Evolutionary conservation across 2,329 filamentous ascomycete genomes (phyloP).

Genomic region (Domatiomyces catenatus): DNA sequence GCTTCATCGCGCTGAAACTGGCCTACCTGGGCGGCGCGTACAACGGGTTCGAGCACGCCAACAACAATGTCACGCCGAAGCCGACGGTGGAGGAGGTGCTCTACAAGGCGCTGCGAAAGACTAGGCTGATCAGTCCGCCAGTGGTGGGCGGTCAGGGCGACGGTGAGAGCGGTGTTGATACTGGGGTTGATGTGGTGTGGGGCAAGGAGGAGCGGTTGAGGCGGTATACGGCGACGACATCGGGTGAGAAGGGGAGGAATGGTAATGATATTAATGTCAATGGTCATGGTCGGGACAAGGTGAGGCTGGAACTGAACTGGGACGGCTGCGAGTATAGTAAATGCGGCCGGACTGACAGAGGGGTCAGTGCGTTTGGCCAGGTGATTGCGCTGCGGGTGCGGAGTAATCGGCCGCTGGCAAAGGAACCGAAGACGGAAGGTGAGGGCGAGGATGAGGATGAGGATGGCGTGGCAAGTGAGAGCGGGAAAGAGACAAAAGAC

Average conservation of each 20-base stretch:
- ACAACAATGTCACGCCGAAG: slow-evolving; percentile 49
- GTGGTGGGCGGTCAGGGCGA: slow-evolving; percentile 25
- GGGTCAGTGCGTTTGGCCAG: slow-evolving; percentile 93
- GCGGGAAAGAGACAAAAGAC: not conserved
- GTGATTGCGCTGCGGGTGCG: slow-evolving; percentile 72
- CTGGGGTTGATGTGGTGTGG: slow-evolving; percentile 29
- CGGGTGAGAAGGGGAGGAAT: not conserved
- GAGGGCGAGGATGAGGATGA: not conserved
- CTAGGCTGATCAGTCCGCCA: slow-evolving; percentile 63
- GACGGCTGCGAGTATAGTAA: slow-evolving; percentile 83
- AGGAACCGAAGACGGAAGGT: not conserved
- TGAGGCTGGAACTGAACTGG: slow-evolving; percentile 48
- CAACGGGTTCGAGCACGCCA: slow-evolving; percentile 82
- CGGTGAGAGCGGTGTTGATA: slow-evolving; percentile 25
- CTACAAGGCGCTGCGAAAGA: slow-evolving; percentile 77
- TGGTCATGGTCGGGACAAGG: slow-evolving; percentile 7
- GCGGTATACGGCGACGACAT: slow-evolving; percentile 15
- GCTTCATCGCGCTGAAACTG: slow-evolving; percentile 79
- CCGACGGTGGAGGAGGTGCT: slow-evolving; percentile 85
- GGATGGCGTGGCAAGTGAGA: not conserved
- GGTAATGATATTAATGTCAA: not conserved
- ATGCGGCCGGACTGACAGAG: slow-evolving; percentile 80
- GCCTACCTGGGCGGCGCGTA: slow-evolving; percentile 85
- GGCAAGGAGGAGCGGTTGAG: slow-evolving; percentile 5
- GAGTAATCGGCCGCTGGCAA: slow-evolving; percentile 51